Evolutionary conservation across 2,329 filamentous ascomycete genomes (phyloP), one percentile per base, ranked within the genome.

Genomic region (Apiospora rasikravindrae): DNA sequence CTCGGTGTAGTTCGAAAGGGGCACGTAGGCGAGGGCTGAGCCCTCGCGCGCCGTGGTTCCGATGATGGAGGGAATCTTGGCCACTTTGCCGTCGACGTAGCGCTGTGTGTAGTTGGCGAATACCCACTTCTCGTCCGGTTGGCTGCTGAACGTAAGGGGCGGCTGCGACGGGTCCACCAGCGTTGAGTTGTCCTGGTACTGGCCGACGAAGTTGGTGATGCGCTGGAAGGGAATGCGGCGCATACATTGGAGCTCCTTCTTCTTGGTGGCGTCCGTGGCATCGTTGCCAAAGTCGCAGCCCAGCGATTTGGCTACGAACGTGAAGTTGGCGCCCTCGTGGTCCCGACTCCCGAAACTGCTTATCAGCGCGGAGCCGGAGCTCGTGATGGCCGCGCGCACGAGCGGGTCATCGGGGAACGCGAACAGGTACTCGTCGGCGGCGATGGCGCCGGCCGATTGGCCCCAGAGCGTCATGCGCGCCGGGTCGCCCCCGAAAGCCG

Each of bases 351-450:
- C 66, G 29, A 68, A 68, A 42, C 10, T 47, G 42, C 10, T 47
- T 24, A 68, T 47, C n/a, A 45, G 24, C 24, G 66, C 66, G 22
- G 80, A 82, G 40, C 79, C 85, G 69, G 83, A 84, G 67, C 85
- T 81, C 69, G 84, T 74, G 71, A 84, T 83, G 53, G 83, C 80
- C 4, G 80, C 83, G 10, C 80, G 76, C 1, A 83, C 83, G 53
- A 87, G 84, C 4, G 86, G 85, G 71, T 87, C 81, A 6, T 86
- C 78, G 26, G 78, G 74, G 85, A 81, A 86, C 14, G 85, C 84
- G 73, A 83, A 86, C 72, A 82, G 80, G 72, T 84, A 81, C 74
- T 82, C 78, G 72, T 86, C 85, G 4, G 81, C 82, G 37, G 79
- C 77, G 3, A 83, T 77, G 14, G 80, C 77, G 11, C 87, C 86